These are phyloP conservation scores for Psilocybe mexicana DNA, from an alignment of 1,284 basidiomycete genomes.

Conservation along the genomic window DNA sequence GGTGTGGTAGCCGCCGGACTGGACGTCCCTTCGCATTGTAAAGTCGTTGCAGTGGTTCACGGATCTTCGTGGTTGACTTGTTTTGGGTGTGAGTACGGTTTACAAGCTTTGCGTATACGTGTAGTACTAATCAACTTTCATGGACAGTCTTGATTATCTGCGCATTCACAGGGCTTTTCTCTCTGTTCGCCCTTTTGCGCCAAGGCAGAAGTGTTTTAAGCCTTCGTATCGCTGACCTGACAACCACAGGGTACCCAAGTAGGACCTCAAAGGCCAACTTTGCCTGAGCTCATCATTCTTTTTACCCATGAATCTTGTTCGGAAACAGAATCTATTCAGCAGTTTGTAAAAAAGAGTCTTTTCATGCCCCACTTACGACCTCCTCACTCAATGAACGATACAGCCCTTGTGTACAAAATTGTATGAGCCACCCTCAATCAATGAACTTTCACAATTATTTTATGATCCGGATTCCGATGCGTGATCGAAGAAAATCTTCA, in stretches of 20 bases:
- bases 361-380: no score
- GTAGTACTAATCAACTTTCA: not conserved
- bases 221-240: slow-evolving; percentile 2
- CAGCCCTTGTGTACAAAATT: no score
- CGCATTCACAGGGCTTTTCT: slow-evolving; percentile 5
- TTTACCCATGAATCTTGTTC: no score
- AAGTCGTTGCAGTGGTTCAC: slow-evolving; percentile 9
- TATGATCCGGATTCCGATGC: no score
- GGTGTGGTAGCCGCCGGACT: slow-evolving; percentile 5
- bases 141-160: slow-evolving; percentile 5
- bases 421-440: no score
- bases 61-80: slow-evolving; percentile 8
- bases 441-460: no score
- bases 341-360: no score
- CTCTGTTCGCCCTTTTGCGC: slow-evolving; percentile 1
- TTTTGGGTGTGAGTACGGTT: slow-evolving; percentile 5
- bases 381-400: no score
- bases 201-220: slow-evolving; percentile 2
- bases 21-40: slow-evolving; percentile 9
- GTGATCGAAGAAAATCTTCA: no score
- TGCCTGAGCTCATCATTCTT: no score
- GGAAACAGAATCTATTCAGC: no score
- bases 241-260: not conserved
- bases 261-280: no score
- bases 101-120: not conserved